Evolutionary conservation across 106 monocot genomes (phyloP).

Genomic region (Cymbidium sinense): DNA sequence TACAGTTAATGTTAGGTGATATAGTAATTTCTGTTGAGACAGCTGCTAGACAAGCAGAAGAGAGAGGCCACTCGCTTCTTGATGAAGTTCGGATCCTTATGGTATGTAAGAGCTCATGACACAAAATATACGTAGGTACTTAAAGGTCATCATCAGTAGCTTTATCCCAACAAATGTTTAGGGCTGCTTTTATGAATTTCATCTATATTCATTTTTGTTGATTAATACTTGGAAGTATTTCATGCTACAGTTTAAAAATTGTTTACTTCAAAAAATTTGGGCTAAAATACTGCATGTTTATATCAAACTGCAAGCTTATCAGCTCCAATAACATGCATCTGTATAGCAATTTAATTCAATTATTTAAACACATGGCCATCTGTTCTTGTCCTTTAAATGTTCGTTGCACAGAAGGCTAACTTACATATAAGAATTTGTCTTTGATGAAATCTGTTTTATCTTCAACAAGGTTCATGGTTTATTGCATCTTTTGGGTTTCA

Average conservation of each 20-base stretch:
- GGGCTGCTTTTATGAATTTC: background rate
- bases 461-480: slow-evolving; percentile 71
- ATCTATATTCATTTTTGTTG: background rate
- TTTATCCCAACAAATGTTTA: background rate
- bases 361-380: background rate
- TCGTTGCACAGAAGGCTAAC: background rate
- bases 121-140: background rate
- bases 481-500: slow-evolving; percentile 90
- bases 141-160: background rate
- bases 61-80: slow-evolving; percentile 71
- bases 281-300: background rate
- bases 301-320: background rate
- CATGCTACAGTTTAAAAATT: background rate
- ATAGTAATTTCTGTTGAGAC: slow-evolving; percentile 87
- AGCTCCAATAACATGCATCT: too few relatives aligned
- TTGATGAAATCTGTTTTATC: slow-evolving; percentile 1
- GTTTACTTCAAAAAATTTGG: background rate
- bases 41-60: slow-evolving; percentile 76
- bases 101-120: slow-evolving; percentile 26
- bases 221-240: background rate
- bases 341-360: background rate
- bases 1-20: slow-evolving; percentile 77
- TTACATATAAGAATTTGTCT: background rate
- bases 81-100: slow-evolving; percentile 85
- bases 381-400: background rate